Base-by-base conservation (phyloP, 1,284 basidiomycete species). In the Malassezia dermatis region DNA sequence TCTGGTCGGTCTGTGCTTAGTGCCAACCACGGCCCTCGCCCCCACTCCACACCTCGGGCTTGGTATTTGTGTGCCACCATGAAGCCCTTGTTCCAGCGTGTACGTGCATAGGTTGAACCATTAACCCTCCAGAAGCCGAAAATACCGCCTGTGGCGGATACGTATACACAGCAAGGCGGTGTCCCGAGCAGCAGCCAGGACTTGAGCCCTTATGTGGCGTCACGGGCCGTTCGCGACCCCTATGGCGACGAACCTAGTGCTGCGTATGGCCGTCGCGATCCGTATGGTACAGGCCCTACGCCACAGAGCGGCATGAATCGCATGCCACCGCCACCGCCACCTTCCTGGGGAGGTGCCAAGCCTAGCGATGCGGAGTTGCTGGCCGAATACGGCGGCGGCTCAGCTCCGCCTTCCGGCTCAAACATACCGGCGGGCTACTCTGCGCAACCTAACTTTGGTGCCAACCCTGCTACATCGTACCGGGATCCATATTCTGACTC, bases 371-470 rank as follows among this genome's bases (percentile, higher is more conserved):
- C 60, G 4, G 67, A 73, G 32, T 58, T 71, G 12, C 62, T 69
- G 30, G 70, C 67, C 13, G 70, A 73, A 42, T 73, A 73, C 48
- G 70, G 70, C 12, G 55, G 59, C n/a, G 69, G 59, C 15, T 35
- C 59, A 4, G 19, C 19, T 31, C 46, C 7, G 34, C 23, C 31
- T 1, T 24, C 34, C 5, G 37, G 37, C 19, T 12, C 37, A 21
- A 19, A 19, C 15, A 39, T 19, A 19, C 4, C 37, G 8, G 11
- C 17, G 15, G 32, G 32, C 32, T 35, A 15, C 17, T 15, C 17
- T 21, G 37, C 12, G 5, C 37, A 19, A 12, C n/a, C 37, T 1
- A 12, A 3, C 10, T 39, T 21, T 39, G 37, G 37, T 12, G 3
- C 37, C 15, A 39, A 21, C 19, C 17, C 13, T 5, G 41, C 26